Conservation (phyloP, 345 rosid genomes). For the Gossypium thurberi region DNA sequence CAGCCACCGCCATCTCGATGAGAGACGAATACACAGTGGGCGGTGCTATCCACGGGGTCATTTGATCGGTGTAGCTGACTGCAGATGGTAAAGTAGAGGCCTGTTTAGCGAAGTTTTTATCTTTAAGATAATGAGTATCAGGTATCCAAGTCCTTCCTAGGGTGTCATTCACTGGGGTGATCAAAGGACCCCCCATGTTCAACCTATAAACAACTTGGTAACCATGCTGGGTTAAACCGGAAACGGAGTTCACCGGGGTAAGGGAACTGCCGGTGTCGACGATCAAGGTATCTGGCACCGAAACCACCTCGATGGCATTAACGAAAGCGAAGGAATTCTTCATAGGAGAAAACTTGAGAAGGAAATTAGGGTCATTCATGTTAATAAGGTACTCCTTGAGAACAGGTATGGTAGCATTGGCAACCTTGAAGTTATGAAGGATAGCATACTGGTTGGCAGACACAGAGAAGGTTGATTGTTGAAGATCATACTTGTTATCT, state of each 20-base stretch:
- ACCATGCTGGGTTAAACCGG: slow-evolving; percentile 39
- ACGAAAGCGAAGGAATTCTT: slow-evolving; percentile 56
- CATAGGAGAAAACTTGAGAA: slow-evolving; percentile 47
- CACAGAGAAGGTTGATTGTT: slow-evolving; percentile 47
- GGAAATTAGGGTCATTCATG: slow-evolving; percentile 36
- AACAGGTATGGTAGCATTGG: slow-evolving; percentile 27
- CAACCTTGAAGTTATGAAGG: slow-evolving; percentile 47
- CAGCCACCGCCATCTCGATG: slow-evolving; percentile 61
- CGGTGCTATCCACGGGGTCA: slow-evolving; percentile 63
- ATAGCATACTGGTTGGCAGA: slow-evolving; percentile 48
- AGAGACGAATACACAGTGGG: slow-evolving; percentile 58
- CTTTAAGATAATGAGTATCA: slow-evolving; percentile 44
- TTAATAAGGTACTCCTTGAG: slow-evolving; percentile 63
- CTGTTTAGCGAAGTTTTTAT: slow-evolving; percentile 28
- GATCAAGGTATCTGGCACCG: slow-evolving; percentile 60
- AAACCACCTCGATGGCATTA: slow-evolving; percentile 69
- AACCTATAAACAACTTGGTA: slow-evolving; percentile 60
- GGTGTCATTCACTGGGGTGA: slow-evolving; percentile 56
- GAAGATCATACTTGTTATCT: slow-evolving; percentile 40
- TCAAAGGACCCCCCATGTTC: slow-evolving; percentile 66
- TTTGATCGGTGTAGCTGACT: slow-evolving; percentile 40
- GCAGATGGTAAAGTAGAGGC: slow-evolving; percentile 32
- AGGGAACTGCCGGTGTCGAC: slow-evolving; percentile 44
- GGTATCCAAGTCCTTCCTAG: slow-evolving; percentile 50
- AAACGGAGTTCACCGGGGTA: slow-evolving; percentile 37